A percentile compares a stretch with the other conserved stretches of the same genome.
These are phyloP conservation scores for Salisapilia sapeloensis DNA, from an alignment of 352 stramenopile species.

Conservation along the genomic window DNA sequence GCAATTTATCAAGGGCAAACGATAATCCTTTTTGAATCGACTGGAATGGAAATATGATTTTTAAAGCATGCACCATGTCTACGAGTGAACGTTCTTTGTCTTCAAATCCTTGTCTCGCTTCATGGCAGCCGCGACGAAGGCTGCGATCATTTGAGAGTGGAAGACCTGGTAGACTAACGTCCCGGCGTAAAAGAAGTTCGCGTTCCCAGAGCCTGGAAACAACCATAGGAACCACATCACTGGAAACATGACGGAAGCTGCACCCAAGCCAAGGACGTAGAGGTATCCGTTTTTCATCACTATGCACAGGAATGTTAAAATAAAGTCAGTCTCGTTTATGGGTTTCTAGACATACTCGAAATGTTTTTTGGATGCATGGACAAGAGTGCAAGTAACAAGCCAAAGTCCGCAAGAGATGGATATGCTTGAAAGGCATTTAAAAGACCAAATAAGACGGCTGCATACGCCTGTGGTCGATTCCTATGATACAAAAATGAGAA, in stretches of 20 bases:
- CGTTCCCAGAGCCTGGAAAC: constrained; percentile 67
- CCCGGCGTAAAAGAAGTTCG: constrained; percentile 85
- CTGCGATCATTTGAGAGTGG: constrained; percentile 51
- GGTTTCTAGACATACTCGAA: constrained; percentile 22
- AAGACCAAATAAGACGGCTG: constrained; percentile 45
- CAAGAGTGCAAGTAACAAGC: constrained; percentile 50
- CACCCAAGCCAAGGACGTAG: constrained; percentile 43
- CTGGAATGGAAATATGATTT: not conserved
- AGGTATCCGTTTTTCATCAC: constrained; percentile 65
- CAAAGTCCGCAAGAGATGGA: constrained; percentile 58
- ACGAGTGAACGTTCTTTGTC: constrained; percentile 6
- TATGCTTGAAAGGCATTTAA: constrained; percentile 70
- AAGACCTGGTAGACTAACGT: constrained; percentile 80
- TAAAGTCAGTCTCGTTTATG: constrained; percentile 1
- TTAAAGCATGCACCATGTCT: not conserved
- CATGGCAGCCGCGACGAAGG: constrained; percentile 65
- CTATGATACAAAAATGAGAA: constrained; percentile 9
- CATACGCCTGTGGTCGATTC: constrained; percentile 49
- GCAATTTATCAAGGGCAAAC: constrained; percentile 18
- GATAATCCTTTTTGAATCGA: constrained; percentile 9
- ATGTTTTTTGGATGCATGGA: constrained; percentile 64
- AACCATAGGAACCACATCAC: constrained; percentile 83
- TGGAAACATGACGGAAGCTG: constrained; percentile 55
- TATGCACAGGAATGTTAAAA: constrained; percentile 6
- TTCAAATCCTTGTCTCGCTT: constrained; percentile 71